A percentile compares a stretch with the other conserved stretches of the same genome.
These are phyloP conservation scores for Porphyrellus sp. DNA, from an alignment of 1,284 basidiomycete species.

Conservation along the genomic window DNA sequence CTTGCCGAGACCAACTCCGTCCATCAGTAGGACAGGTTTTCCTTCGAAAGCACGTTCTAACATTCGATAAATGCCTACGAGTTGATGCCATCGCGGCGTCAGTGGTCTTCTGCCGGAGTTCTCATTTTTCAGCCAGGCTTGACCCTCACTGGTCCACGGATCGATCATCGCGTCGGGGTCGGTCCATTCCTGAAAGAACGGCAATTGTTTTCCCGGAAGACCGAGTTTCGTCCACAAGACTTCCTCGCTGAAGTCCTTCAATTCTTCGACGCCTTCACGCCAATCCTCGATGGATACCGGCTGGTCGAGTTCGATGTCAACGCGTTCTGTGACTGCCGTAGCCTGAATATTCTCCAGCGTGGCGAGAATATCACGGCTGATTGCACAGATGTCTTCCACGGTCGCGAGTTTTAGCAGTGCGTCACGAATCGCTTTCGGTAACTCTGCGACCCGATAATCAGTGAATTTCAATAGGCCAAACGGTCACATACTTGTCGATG, in stretches of 20 bases:
- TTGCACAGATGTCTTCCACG: not conserved
- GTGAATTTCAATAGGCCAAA: no score
- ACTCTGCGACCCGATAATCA: not conserved
- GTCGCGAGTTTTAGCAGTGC: not conserved
- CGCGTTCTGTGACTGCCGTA: not conserved
- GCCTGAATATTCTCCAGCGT: not conserved
- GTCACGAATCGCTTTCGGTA: not conserved
- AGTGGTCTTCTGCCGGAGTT: not conserved
- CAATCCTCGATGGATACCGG: not conserved
- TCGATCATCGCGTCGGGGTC: not conserved
- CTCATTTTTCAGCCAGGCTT: not conserved
- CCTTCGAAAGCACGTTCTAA: not conserved
- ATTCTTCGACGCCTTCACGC: not conserved
- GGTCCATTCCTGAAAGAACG: not conserved
- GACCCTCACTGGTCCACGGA: not conserved
- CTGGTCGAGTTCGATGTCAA: not conserved
- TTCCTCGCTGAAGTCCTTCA: not conserved
- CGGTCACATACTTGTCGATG: no score
- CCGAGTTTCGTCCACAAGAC: not conserved
- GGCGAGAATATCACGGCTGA: not conserved
- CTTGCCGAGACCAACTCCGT: slow-evolving; percentile 3
- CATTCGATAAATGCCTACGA: slow-evolving; percentile 1
- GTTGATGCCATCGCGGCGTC: slow-evolving; percentile 6
- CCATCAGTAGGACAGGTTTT: slow-evolving; percentile 5
- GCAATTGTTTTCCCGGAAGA: not conserved